phyloP scores from a whole-genome alignment of 305 asterid species.

The Fraxinus angustifolia region DNA sequence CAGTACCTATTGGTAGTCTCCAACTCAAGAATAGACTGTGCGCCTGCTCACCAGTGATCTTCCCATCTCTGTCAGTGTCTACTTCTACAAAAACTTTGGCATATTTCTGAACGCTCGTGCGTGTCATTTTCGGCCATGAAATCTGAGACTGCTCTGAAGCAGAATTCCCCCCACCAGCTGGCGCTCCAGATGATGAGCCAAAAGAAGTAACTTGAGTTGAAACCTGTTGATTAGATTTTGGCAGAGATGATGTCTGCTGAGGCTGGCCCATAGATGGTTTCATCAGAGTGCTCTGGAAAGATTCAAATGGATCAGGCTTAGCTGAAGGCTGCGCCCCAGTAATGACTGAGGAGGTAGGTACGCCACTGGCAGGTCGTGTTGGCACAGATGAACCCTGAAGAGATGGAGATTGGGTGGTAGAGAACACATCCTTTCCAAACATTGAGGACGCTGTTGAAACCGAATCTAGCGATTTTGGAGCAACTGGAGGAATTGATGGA shows the following conservation, averaged over 20 bases:
- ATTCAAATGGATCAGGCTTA: conserved; percentile 69
- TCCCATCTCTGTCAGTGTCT: conserved; percentile 84
- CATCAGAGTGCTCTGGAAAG: conserved; percentile 54
- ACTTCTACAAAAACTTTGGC: conserved; percentile 83
- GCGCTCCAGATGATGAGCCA: conserved; percentile 47
- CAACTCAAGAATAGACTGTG: conserved; percentile 86
- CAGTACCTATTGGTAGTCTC: conserved; percentile 85
- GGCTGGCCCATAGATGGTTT: conserved; percentile 56
- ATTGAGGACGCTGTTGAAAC: conserved; percentile 38
- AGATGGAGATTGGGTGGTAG: conserved; percentile 49
- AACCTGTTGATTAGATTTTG: conserved; percentile 58
- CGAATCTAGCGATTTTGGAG: conserved; percentile 46
- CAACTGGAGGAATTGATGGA: conserved; percentile 39
- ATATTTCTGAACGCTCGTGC: conserved; percentile 81
- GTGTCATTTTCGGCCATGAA: conserved; percentile 97
- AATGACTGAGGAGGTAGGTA: conserved; percentile 49
- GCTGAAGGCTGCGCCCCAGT: conserved; percentile 45
- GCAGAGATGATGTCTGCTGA: conserved; percentile 44
- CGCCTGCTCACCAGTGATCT: conserved; percentile 83
- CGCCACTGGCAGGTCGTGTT: conserved; percentile 37
- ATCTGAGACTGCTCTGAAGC: conserved; percentile 53
- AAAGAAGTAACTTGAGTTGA: conserved; percentile 52
- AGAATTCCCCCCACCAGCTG: conserved; percentile 42
- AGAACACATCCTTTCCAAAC: conserved; percentile 60
- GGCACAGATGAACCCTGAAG: conserved; percentile 52